These are phyloP conservation scores for Candida nonsorbophila DNA, from an alignment of 805 yeast genomes.

Conservation along the genomic window DNA sequence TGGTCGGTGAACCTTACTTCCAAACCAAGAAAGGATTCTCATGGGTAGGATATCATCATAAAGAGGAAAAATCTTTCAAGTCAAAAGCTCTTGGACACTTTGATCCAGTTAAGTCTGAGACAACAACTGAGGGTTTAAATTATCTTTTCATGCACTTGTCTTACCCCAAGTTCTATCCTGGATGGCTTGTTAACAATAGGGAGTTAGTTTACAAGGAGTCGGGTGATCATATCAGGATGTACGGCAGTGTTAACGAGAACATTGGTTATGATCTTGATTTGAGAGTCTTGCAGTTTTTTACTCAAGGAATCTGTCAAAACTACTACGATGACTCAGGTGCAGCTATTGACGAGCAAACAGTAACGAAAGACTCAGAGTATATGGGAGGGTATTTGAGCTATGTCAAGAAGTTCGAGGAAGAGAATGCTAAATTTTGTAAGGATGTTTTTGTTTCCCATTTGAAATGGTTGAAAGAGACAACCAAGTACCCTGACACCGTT, in stretches of 20 bases:
- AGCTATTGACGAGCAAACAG: conserved; percentile 16
- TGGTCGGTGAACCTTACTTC: conserved; percentile 41
- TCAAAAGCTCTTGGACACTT: conserved; percentile 35
- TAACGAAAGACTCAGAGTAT: conserved; percentile 18
- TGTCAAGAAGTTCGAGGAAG: conserved; percentile 17
- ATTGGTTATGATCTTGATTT: conserved; percentile 41
- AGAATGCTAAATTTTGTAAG: conserved; percentile 22
- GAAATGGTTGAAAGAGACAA: conserved; percentile 36
- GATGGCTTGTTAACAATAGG: conserved; percentile 27
- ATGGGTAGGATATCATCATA: conserved; percentile 30
- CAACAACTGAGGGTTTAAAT: conserved; percentile 11
- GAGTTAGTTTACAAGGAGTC: conserved; percentile 28
- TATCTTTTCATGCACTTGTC: conserved; percentile 52
- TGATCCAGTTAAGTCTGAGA: conserved; percentile 30
- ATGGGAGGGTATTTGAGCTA: conserved; percentile 29
- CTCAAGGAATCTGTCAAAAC: conserved; percentile 32
- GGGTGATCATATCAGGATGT: conserved; percentile 37
- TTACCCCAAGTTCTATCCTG: conserved; percentile 45
- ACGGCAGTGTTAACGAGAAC: conserved; percentile 24
- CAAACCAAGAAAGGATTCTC: conserved; percentile 44
- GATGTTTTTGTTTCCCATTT: conserved; percentile 37
- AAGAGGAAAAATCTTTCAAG: conserved; percentile 19
- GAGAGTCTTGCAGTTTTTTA: conserved; percentile 31
- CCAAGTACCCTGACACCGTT: conserved; percentile 11
- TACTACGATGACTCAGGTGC: conserved; percentile 23